A percentile compares a stretch with the other conserved stretches of the same genome.
Evolutionary conservation across 768 basidiomycete genomes (phyloP).

Genomic region (Mrakia blollopis): DNA sequence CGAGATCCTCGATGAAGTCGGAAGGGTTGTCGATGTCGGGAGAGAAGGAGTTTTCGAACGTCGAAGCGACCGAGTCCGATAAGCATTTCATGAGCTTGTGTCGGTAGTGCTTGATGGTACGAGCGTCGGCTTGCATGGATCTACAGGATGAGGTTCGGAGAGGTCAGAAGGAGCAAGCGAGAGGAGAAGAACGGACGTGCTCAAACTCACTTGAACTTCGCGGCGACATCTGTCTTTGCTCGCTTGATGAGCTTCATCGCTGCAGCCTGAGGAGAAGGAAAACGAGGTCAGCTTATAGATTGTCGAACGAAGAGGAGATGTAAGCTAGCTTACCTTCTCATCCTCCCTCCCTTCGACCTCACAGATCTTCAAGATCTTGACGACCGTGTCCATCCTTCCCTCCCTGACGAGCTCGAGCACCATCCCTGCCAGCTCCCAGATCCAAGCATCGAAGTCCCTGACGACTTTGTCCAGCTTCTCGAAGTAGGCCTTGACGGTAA

Average conservation of each 20-base stretch:
- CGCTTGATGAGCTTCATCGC: constrained; percentile 92
- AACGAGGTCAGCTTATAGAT: background rate
- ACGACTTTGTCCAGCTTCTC: constrained; percentile 65
- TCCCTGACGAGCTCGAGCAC: constrained; percentile 59
- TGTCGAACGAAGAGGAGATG: background rate
- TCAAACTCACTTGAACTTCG: constrained; percentile 34
- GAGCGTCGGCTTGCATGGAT: constrained; percentile 86
- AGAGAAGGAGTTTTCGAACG: constrained; percentile 64
- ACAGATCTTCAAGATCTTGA: constrained; percentile 85
- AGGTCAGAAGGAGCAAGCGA: constrained; percentile 33
- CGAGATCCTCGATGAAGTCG: constrained; percentile 67
- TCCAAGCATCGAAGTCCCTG: constrained; percentile 75
- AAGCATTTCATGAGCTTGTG: constrained; percentile 80
- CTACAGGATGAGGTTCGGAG: constrained; percentile 51
- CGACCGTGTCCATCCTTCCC: constrained; percentile 78
- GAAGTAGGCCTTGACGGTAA: constrained; percentile 24
- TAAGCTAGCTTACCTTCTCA: constrained; percentile 84
- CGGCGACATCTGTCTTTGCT: constrained; percentile 84
- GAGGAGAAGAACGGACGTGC: constrained; percentile 4
- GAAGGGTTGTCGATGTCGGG: constrained; percentile 61
- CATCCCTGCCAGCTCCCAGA: constrained; percentile 51
- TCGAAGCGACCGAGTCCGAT: constrained; percentile 64
- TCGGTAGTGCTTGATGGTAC: constrained; percentile 91
- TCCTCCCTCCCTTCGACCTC: constrained; percentile 90
- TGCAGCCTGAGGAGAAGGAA: constrained; percentile 60